Percentiles rank a stretch among this genome's conserved stretches.
Conservation (phyloP, 1,284 basidiomycete species). For the Schizophyllum amplum region DNA sequence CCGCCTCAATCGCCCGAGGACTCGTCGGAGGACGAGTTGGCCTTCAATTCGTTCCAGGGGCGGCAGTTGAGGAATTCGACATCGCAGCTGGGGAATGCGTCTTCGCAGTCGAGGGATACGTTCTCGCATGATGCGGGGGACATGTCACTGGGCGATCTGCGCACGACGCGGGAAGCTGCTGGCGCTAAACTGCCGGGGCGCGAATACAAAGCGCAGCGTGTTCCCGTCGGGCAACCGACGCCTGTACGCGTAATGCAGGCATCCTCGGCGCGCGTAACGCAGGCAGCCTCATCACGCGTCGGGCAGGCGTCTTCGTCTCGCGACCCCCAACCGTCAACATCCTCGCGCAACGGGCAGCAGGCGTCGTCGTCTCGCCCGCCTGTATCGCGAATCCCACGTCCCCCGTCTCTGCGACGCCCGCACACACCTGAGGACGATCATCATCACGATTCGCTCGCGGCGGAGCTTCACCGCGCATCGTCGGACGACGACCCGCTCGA, state of each 20-base stretch:
- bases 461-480: background rate
- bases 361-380: background rate
- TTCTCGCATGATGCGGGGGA: background rate
- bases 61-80: background rate
- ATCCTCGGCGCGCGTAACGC: background rate
- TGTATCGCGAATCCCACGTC: background rate
- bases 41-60: background rate
- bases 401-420: background rate
- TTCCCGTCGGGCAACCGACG: background rate
- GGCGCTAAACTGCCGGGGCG: background rate
- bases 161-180: background rate
- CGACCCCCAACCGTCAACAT: background rate
- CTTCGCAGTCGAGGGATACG: background rate
- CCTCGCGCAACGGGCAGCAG: background rate
- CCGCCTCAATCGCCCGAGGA: background rate
- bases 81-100: background rate
- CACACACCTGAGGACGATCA: background rate
- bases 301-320: background rate
- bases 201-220: background rate
- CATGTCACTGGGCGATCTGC: background rate
- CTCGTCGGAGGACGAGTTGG: background rate
- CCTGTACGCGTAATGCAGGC: background rate
- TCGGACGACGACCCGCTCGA: constrained; percentile 25
- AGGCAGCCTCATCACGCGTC: background rate
- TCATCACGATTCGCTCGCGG: background rate